Base-by-base conservation (phyloP, 2,329 filamentous ascomycete genomes). In the Ophidiomyces ophidiicola region DNA sequence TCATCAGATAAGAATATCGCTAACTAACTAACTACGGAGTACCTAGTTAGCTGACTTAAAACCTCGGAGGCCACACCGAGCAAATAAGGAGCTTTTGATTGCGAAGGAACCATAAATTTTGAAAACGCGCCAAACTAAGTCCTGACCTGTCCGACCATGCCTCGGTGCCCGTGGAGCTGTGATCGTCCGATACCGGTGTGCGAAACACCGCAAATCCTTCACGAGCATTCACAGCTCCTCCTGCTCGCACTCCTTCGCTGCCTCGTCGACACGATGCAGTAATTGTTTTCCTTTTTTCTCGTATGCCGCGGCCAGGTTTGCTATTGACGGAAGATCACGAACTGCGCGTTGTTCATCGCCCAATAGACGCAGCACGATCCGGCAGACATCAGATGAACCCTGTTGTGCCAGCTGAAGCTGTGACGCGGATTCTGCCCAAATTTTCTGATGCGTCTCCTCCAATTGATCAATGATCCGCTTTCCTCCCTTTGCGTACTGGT, bases 401-500 rank as follows among this genome's bases (percentile, higher is more conserved):
- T 52, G 41, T 41, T 50, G 51, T 11, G 59, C 46, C 3, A 47
- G 43, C 6, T 49, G 33, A 42, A 59, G 52, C 31, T 56, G 51
- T 30, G 53, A 48, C 25, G 47, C 45, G 36, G 53, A 55, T 17
- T 57, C 32, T 24, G 55, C 47, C 34, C 64, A 60, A 11, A 61
- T 56, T 18, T 55, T 48, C 19, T 58, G 49, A 19, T 70, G 67
- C 4, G 52, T 53, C 36, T 59, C 43, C 32, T 63, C 55, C 12
- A 71, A 51, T 14, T 61, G 50, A 23, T 64, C 52, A 6, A 72
- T 49, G 14, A 71, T 46, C n/a, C 51, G 54, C 44, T 60, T 45
- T 30, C 63, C 66, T 35, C 67, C 63, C 20, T 56, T 50, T 24
- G 54, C 57, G 46, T 67, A 72, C 17, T 58, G 60, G 5, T 61